These are phyloP conservation scores for Byssoonygena ceratinophila DNA, from an alignment of 2,329 filamentous ascomycete genomes.

Conservation along the genomic window DNA sequence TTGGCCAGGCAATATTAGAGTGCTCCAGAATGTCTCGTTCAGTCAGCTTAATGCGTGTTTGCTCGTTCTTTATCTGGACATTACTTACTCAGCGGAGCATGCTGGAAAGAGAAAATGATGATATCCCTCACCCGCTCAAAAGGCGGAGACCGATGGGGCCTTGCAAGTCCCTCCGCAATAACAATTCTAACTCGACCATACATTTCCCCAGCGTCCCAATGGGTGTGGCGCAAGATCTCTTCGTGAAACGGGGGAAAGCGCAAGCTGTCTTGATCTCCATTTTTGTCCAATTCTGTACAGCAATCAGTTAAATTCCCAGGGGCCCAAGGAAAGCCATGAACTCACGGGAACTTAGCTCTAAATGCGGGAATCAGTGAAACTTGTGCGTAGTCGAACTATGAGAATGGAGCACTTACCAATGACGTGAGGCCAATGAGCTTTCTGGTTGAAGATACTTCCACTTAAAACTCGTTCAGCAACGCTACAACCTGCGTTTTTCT, in stretches of 20 bases:
- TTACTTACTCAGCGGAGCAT: conserved; percentile 61
- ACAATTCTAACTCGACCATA: conserved; percentile 66
- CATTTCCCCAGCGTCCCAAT: conserved; percentile 62
- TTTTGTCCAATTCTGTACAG: conserved; percentile 40
- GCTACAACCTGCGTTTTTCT: background rate
- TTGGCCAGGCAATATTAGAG: conserved; percentile 71
- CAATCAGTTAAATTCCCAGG: conserved; percentile 32
- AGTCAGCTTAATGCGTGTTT: background rate
- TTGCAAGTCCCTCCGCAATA: conserved; percentile 60
- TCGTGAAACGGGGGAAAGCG: conserved; percentile 62
- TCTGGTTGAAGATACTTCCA: conserved; percentile 45
- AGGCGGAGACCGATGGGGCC: conserved; percentile 38
- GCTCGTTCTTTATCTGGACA: background rate
- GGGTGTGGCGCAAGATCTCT: conserved; percentile 56
- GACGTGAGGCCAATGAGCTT: conserved; percentile 44
- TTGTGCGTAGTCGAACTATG: background rate
- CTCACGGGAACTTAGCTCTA: conserved; percentile 31
- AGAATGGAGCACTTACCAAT: conserved; percentile 37
- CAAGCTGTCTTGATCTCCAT: conserved; percentile 51
- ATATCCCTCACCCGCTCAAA: conserved; percentile 62
- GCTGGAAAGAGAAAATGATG: conserved; percentile 72
- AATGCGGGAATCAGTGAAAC: conserved; percentile 7
- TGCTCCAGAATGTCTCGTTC: conserved; percentile 58
- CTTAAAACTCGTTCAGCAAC: conserved; percentile 28
- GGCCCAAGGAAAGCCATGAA: background rate